A percentile compares a stretch with the other conserved stretches of the same genome.
These are phyloP conservation scores for Asterophora parasitica DNA, from an alignment of 768 basidiomycete species.

Conservation along the genomic window DNA sequence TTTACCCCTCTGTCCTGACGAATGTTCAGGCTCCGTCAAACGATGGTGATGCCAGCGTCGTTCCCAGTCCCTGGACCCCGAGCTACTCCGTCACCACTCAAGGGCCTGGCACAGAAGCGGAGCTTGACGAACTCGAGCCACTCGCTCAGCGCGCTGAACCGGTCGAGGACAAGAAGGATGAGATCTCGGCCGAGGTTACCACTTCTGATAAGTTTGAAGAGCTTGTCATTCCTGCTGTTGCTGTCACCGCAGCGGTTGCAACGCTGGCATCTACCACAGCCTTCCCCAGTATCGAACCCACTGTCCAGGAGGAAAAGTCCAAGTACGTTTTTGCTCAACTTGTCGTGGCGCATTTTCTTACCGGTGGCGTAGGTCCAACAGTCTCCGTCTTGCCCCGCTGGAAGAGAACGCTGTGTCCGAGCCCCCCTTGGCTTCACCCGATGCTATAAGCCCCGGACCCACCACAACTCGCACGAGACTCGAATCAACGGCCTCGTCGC, in stretches of 20 bases:
- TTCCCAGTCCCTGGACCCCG: constrained; percentile 13
- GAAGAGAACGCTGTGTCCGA: constrained; percentile 9
- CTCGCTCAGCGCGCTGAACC: constrained; percentile 7
- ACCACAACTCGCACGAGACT: constrained; percentile 33
- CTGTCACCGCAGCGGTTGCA: neutral
- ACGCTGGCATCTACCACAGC: constrained; percentile 5
- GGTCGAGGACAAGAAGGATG: neutral
- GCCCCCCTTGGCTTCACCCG: constrained; percentile 6
- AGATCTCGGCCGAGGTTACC: neutral
- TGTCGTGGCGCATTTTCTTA: constrained; percentile 1
- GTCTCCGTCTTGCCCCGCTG: constrained; percentile 15
- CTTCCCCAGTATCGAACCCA: constrained; percentile 15
- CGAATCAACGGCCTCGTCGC: constrained; percentile 53
- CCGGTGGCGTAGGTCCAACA: constrained; percentile 6
- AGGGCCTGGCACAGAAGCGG: constrained; percentile 10
- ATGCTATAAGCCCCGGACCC: constrained; percentile 11
- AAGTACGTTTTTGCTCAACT: constrained; percentile 5
- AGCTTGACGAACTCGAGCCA: constrained; percentile 15
- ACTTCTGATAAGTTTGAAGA: neutral
- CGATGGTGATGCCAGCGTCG: too few species aligned
- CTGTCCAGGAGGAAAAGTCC: constrained; percentile 7
- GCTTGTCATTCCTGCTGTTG: neutral
- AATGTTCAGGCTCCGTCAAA: neutral
- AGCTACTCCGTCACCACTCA: constrained; percentile 18
- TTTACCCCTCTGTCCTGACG: neutral